Evolutionary conservation across 1,139 yeast species (phyloP).

Genomic region (Scheffersomyces titani): DNA sequence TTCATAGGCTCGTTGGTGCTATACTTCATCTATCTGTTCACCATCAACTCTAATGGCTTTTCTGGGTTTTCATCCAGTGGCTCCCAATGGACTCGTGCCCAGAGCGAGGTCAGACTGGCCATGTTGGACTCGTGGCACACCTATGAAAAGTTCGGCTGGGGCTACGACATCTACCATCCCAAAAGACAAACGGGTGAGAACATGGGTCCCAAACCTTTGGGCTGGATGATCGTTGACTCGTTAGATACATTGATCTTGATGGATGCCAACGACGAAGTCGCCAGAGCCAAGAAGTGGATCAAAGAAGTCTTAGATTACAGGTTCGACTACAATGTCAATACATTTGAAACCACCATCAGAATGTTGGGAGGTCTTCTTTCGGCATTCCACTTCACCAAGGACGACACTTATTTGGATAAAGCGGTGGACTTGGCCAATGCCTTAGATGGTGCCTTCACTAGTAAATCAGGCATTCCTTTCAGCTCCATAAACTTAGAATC

Average conservation of each 20-base stretch:
- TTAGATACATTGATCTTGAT: constrained; percentile 81
- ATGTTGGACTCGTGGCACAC: constrained; percentile 81
- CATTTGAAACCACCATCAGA: constrained; percentile 90
- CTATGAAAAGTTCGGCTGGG: constrained; percentile 82
- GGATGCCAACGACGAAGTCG: constrained; percentile 70
- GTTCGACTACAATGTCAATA: constrained; percentile 74
- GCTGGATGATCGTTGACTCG: constrained; percentile 94
- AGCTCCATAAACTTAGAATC: constrained; percentile 73
- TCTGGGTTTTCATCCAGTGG: constrained; percentile 1
- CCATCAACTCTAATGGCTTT: constrained; percentile 5
- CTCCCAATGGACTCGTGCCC: constrained; percentile 44
- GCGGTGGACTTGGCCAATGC: constrained; percentile 75
- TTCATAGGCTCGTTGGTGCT: constrained; percentile 38
- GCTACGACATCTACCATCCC: constrained; percentile 68
- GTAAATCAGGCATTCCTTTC: constrained; percentile 70
- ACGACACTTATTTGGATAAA: constrained; percentile 70
- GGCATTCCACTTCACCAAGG: constrained; percentile 72
- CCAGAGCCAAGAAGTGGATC: constrained; percentile 75
- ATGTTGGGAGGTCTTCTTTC: constrained; percentile 92
- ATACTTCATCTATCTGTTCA: constrained; percentile 35
- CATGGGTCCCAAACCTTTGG: constrained; percentile 83
- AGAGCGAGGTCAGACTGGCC: constrained; percentile 58
- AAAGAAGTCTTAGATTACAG: constrained; percentile 48
- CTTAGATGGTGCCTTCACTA: constrained; percentile 65
- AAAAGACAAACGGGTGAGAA: constrained; percentile 62